Evolutionary conservation across 306 rosid genomes (phyloP).

Genomic region (Acacia acuminata): DNA sequence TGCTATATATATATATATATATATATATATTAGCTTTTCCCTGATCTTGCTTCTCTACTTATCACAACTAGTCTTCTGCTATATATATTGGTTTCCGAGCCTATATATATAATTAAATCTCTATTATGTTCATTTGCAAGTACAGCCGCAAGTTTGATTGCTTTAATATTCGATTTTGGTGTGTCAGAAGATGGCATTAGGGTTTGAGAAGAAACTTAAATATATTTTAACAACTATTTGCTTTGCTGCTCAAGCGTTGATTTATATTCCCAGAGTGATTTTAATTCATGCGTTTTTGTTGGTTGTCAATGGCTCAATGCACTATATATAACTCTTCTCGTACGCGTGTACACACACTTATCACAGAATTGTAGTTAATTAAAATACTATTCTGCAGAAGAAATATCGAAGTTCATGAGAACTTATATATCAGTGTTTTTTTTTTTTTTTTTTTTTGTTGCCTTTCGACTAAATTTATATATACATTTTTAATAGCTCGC

Average conservation of each 20-base stretch:
- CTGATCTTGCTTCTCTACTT: neutral
- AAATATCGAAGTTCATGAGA: neutral
- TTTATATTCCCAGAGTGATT: neutral
- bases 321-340: neutral
- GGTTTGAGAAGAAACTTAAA: slow-evolving; percentile 37
- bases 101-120: slow-evolving; percentile 22
- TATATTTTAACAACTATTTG: neutral
- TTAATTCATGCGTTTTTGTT: slow-evolving; percentile 7
- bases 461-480: too few species aligned
- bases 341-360: too few species aligned
- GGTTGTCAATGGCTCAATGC: neutral
- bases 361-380: neutral
- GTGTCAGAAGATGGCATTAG: slow-evolving; percentile 37
- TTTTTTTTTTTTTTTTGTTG: too few species aligned
- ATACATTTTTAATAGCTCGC: neutral
- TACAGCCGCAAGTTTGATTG: slow-evolving; percentile 43
- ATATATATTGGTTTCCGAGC: slow-evolving; percentile 19
- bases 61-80: neutral
- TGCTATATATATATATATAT: neutral
- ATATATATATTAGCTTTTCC: slow-evolving; percentile 2
- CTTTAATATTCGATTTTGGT: slow-evolving; percentile 34
- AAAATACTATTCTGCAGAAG: neutral
- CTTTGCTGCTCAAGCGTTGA: neutral
- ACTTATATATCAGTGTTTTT: too few species aligned
- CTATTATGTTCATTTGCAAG: slow-evolving; percentile 28